Evolutionary conservation across 148 eudicot species (phyloP), one percentile per base, ranked within the genome.

Genomic region (Fagopyrum homotropicum): DNA sequence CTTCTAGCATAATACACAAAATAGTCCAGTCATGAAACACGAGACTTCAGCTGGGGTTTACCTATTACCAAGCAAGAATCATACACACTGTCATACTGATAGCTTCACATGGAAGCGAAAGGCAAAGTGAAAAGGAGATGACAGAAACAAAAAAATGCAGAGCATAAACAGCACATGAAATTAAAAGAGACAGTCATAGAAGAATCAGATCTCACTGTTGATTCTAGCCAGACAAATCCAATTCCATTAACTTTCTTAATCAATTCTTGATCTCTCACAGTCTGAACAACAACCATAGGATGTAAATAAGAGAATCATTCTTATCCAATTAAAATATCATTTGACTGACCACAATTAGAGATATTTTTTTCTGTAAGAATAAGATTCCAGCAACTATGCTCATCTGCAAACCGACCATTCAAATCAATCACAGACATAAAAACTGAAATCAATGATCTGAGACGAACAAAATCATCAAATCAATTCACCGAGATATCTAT

Each of bases 61-160:
- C 19, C 69, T 35, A 43, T 40, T 14, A 66, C 47, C 47, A 66
- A 66, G 71, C 19, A 66, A 14, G 71, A 66, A 66, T 66, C 47
- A 66, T 51, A 80, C 81, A 79, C 40, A 35, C 40, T 59, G 82
- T 35, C 40, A 35, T 35, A 35, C 40, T 78, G 83, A 81, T 80
- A 79, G 82, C 86, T 80, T 80, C 85, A 83, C 78, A 77, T 60
- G 78, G 29, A 51, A 68, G 75, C 45, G 69, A 72, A 73, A 60
- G 69, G 77, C 64, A 77, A 75, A 64, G 68, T 60, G 43, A 1
- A 22, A 82, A 69, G 61, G 19, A 72, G 4, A 11, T 29, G 26
- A n/a, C 45, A 74, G 70, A 59, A 40, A 55, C 44, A 5, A 49
- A 60, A 66, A 11, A n/a, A 66, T 1, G 70, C 17, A 66, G 52